Conservation (phyloP, 2,329 filamentous ascomycete genomes). For the Fusarium devonianum region DNA sequence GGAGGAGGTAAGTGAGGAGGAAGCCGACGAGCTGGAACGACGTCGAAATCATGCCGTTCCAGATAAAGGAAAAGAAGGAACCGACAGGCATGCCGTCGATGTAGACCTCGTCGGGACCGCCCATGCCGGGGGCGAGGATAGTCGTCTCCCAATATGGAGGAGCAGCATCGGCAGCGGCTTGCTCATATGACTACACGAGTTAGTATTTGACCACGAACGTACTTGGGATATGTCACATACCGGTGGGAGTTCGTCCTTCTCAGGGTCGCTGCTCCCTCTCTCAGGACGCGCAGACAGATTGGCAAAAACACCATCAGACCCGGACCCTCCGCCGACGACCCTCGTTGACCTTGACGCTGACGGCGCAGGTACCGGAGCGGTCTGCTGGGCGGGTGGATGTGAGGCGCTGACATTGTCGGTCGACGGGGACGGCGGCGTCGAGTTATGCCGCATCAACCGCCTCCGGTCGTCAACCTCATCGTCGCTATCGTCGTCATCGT, state of each 20-base stretch:
- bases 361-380: conserved; percentile 31
- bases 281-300: conserved; percentile 93
- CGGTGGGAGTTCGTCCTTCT: conserved; percentile 88
- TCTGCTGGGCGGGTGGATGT: conserved; percentile 20
- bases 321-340: conserved; percentile 74
- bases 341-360: conserved; percentile 52
- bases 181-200: conserved; percentile 83
- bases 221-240: conserved; percentile 69
- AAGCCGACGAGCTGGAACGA: conserved; percentile 98
- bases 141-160: conserved; percentile 99
- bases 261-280: conserved; percentile 75
- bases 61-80: conserved; percentile 84
- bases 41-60: conserved; percentile 96
- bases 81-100: conserved; percentile 95
- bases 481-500: conserved; percentile 78
- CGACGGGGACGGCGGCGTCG: conserved; percentile 40
- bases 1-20: conserved; percentile 94
- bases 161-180: conserved; percentile 94
- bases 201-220: conserved; percentile 45
- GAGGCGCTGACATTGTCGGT: conserved; percentile 31
- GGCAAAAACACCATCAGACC: conserved; percentile 94
- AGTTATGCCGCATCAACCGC: conserved; percentile 78
- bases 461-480: conserved; percentile 80
- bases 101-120: conserved; percentile 92
- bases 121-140: conserved; percentile 89